A percentile compares a stretch with the other conserved stretches of the same genome.
Conservation (phyloP, 2,329 filamentous ascomycete genomes). For the Penicillium sp. region DNA sequence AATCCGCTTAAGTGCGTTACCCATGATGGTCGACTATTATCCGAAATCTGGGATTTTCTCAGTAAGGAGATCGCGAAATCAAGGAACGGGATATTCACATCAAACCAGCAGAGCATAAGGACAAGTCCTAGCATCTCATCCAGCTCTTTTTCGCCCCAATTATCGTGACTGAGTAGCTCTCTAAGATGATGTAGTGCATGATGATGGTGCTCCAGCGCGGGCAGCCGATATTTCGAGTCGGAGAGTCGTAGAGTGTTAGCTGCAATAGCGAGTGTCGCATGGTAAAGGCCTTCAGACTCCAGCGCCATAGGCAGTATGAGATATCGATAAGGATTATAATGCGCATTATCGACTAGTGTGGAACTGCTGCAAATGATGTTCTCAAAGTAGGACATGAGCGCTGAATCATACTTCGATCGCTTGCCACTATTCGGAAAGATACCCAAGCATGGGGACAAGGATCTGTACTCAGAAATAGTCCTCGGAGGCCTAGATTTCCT, state of each 20-base stretch:
- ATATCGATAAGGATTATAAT: constrained; percentile 36
- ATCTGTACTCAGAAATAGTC: neutral
- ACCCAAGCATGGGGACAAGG: constrained; percentile 12
- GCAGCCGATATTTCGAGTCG: constrained; percentile 24
- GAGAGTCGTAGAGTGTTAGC: constrained; percentile 32
- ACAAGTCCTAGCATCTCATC: constrained; percentile 33
- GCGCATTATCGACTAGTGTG: constrained; percentile 33
- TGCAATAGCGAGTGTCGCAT: constrained; percentile 33
- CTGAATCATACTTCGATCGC: constrained; percentile 19
- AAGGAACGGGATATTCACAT: neutral
- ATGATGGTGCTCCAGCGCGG: constrained; percentile 31
- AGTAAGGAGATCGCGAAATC: neutral
- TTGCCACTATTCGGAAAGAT: neutral
- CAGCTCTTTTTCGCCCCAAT: constrained; percentile 24
- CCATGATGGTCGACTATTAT: constrained; percentile 34
- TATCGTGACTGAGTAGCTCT: constrained; percentile 7
- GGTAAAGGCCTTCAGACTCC: constrained; percentile 31
- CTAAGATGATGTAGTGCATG: constrained; percentile 17
- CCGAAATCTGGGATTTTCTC: constrained; percentile 28
- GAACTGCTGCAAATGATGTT: constrained; percentile 33
- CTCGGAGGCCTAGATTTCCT: neutral
- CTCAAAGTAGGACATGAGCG: constrained; percentile 33
- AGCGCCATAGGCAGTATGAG: constrained; percentile 36
- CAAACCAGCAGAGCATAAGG: constrained; percentile 37
- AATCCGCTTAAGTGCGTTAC: constrained; percentile 34